A percentile compares a stretch with the other conserved stretches of the same genome.
These are phyloP conservation scores for Suillus subaureus DNA, from an alignment of 768 basidiomycete species.

Conservation along the genomic window DNA sequence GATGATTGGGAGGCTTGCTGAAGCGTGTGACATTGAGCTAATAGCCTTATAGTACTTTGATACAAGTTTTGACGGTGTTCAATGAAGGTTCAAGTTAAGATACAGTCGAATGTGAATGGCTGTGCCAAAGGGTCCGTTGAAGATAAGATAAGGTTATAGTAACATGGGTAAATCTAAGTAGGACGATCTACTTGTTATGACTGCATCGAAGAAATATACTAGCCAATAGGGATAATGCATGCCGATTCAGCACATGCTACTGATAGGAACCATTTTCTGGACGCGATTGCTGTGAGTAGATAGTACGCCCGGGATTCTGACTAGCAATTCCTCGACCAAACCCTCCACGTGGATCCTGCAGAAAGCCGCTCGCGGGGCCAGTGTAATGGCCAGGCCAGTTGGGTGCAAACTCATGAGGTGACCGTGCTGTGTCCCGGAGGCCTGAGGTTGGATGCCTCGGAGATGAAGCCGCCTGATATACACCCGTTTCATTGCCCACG, in stretches of 20 bases:
- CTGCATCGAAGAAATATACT: neutral
- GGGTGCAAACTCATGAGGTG: slow-evolving; percentile 22
- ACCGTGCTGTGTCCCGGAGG: slow-evolving; percentile 9
- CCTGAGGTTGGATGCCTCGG: slow-evolving; percentile 21
- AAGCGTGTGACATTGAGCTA: neutral
- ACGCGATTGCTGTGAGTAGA: slow-evolving; percentile 55
- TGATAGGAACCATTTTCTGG: slow-evolving; percentile 35
- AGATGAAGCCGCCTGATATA: slow-evolving; percentile 20
- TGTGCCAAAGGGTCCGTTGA: neutral
- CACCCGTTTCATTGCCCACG: slow-evolving; percentile 25
- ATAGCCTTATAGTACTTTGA: neutral
- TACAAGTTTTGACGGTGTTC: neutral
- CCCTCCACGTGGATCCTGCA: slow-evolving; percentile 43
- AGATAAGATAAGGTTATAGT: slow-evolving; percentile 2
- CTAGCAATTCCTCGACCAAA: slow-evolving; percentile 39
- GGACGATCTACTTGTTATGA: neutral
- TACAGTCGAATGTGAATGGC: neutral
- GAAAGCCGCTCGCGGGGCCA: slow-evolving; percentile 52
- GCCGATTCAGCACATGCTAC: slow-evolving; percentile 16
- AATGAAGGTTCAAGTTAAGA: neutral
- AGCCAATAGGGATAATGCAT: neutral
- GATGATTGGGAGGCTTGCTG: slow-evolving; percentile 62
- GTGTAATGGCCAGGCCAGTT: slow-evolving; percentile 43
- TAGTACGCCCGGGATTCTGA: slow-evolving; percentile 62
- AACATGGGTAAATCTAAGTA: neutral